Evolutionary conservation across 75 land plant genomes (phyloP).

Genomic region (Selaginella moellendorffii): DNA sequence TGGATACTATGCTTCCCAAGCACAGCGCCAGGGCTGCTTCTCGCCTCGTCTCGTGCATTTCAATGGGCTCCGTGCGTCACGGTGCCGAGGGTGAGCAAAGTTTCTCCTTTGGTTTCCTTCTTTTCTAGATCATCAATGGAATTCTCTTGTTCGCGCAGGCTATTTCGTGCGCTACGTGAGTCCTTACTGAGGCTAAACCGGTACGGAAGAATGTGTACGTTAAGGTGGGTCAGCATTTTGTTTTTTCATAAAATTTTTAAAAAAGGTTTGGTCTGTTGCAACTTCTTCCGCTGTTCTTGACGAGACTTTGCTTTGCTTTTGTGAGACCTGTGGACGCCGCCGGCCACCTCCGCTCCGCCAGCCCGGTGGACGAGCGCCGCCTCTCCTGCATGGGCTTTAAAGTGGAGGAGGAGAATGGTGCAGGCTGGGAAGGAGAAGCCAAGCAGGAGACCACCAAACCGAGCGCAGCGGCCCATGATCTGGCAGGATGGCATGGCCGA

Average conservation of each 20-base stretch:
- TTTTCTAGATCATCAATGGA: too few relatives aligned
- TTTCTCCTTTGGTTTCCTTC: too few relatives aligned
- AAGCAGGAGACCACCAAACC: conserved; percentile 7
- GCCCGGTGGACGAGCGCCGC: too few relatives aligned
- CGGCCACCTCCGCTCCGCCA: too few relatives aligned
- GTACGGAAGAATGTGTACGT: too few relatives aligned
- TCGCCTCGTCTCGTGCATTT: neutral
- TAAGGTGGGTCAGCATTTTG: too few relatives aligned
- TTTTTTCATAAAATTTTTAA: too few relatives aligned
- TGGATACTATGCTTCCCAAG: neutral
- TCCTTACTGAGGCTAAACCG: neutral
- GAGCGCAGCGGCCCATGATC: conserved; percentile 11
- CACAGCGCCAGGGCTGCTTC: neutral
- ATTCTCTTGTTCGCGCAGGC: neutral
- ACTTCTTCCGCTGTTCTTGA: neutral
- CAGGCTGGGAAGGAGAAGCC: conserved; percentile 2
- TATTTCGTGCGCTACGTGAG: neutral
- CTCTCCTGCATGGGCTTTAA: too few relatives aligned
- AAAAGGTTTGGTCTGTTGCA: neutral
- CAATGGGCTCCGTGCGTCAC: neutral
- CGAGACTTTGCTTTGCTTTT: too few relatives aligned
- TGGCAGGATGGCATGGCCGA: conserved; percentile 31
- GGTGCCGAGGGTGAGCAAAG: too few relatives aligned
- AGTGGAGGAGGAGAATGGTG: too few relatives aligned
- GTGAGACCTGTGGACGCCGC: too few relatives aligned